Conservation (phyloP, 2,329 filamentous ascomycete genomes). For the Fusarium liriodendri region DNA sequence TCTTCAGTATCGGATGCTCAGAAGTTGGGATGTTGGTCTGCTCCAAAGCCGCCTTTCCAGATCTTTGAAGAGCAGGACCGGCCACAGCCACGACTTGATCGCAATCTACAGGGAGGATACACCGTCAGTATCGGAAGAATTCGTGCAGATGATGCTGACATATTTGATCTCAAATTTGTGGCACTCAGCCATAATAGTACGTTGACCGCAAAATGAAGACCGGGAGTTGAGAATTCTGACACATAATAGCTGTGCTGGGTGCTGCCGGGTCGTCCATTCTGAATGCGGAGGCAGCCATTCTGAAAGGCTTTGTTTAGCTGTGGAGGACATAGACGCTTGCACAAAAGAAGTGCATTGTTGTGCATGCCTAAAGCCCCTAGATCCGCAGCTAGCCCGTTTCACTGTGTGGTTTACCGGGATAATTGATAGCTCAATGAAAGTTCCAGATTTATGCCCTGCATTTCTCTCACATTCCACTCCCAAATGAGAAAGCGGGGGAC, state of each 20-base stretch:
- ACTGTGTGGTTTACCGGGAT: too few relatives aligned
- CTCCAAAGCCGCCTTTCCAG: constrained; percentile 81
- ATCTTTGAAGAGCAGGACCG: constrained; percentile 83
- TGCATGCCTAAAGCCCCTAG: neutral
- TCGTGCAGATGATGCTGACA: constrained; percentile 84
- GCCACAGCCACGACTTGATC: constrained; percentile 90
- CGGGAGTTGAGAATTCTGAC: neutral
- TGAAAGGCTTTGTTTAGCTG: constrained; percentile 82
- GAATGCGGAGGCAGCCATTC: constrained; percentile 90
- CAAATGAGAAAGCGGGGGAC: neutral
- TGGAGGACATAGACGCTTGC: neutral
- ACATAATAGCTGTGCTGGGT: constrained; percentile 79
- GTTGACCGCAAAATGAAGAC: constrained; percentile 40
- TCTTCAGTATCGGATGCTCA: constrained; percentile 86
- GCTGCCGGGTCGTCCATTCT: constrained; percentile 94
- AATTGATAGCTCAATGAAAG: neutral
- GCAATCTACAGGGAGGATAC: constrained; percentile 86
- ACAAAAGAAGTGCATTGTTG: neutral
- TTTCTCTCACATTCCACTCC: neutral
- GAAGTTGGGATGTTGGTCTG: constrained; percentile 86
- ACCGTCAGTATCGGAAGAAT: constrained; percentile 91
- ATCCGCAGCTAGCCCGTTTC: neutral
- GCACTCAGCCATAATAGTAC: constrained; percentile 84
- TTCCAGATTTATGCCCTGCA: neutral
- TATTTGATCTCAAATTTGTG: constrained; percentile 96